Evolutionary conservation across 2,329 filamentous ascomycete species (phyloP).

Genomic region (Coniella lustricola): DNA sequence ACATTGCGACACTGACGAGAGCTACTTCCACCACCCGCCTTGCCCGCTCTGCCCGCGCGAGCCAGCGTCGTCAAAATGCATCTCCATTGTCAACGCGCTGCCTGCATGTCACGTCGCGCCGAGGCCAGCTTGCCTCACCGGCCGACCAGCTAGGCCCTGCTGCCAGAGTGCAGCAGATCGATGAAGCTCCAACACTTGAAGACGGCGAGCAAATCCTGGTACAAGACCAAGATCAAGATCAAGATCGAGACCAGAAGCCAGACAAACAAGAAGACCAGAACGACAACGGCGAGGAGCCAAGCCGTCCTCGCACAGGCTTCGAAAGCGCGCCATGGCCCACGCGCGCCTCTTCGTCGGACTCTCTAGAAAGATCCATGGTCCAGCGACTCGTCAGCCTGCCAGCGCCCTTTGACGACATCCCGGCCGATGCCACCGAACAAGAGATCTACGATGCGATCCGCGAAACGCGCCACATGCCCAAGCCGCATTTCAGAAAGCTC

Average conservation of each 20-base stretch:
- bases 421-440: conserved; percentile 24
- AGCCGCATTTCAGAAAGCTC: conserved; percentile 16
- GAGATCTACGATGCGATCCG: conserved; percentile 43
- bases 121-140: background rate
- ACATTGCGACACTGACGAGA: conserved; percentile 30
- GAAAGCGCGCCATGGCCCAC: too few species aligned
- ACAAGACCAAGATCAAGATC: too few species aligned
- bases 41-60: conserved; percentile 15
- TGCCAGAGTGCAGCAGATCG: too few species aligned
- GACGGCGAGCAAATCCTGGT: too few species aligned
- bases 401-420: conserved; percentile 18
- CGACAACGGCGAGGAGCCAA: too few species aligned
- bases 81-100: too few species aligned
- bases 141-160: background rate
- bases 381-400: conserved; percentile 16
- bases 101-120: conserved; percentile 1
- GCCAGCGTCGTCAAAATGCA: background rate
- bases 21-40: conserved; percentile 19
- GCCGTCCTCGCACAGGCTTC: too few species aligned
- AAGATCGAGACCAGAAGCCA: too few species aligned
- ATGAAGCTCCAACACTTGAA: too few species aligned
- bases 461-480: conserved; percentile 23
- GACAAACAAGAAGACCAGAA: too few species aligned
- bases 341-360: too few species aligned
- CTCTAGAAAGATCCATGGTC: background rate